These are phyloP conservation scores for Keithomyces neogunnii DNA, from an alignment of 2,329 filamentous ascomycete species.

Conservation along the genomic window DNA sequence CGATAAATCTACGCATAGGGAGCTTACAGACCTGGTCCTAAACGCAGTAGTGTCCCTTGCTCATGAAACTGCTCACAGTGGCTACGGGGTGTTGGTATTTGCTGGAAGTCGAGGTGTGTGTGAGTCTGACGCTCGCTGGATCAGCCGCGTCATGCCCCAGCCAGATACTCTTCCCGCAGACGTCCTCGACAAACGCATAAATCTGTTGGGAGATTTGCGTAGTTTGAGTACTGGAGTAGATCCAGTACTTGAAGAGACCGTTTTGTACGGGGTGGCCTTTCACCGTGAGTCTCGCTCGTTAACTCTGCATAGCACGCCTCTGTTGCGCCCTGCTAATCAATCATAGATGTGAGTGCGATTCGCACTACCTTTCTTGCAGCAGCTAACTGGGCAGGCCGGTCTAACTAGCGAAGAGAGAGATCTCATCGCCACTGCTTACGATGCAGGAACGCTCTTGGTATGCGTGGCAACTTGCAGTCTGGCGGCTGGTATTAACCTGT, in stretches of 20 bases:
- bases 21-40: constrained; percentile 54
- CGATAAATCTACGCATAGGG: constrained; percentile 46
- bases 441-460: constrained; percentile 57
- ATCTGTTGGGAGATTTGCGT: constrained; percentile 57
- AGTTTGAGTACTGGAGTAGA: constrained; percentile 61
- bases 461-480: constrained; percentile 72
- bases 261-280: constrained; percentile 62
- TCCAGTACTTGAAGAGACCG: constrained; percentile 52
- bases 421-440: constrained; percentile 62
- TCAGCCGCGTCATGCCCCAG: constrained; percentile 57
- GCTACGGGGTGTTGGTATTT: constrained; percentile 66
- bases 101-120: constrained; percentile 60
- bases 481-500: constrained; percentile 74
- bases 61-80: constrained; percentile 57
- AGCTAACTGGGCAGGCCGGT: constrained; percentile 40
- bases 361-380: neutral
- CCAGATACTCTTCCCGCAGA: constrained; percentile 34
- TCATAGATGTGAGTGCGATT: constrained; percentile 26
- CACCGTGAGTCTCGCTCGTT: constrained; percentile 46
- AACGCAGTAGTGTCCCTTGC: constrained; percentile 66
- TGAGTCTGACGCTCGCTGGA: constrained; percentile 59
- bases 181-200: constrained; percentile 49
- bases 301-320: neutral
- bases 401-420: constrained; percentile 70
- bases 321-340: neutral